Evolutionary conservation across 169 alveolate species (phyloP).

Genomic region (Theileria orientalis): DNA sequence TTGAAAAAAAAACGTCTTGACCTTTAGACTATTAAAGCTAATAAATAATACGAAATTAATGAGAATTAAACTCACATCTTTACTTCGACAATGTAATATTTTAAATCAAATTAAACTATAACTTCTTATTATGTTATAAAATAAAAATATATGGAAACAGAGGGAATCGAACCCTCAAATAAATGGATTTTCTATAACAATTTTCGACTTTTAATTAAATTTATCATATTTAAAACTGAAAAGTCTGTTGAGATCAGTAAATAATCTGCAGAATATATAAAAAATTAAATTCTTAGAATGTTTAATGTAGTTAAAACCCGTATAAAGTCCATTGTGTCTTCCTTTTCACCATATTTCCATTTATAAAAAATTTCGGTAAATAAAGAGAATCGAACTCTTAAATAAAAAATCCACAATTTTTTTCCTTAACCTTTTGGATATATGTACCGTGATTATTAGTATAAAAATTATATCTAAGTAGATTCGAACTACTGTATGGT

Average conservation of each 20-base stretch:
- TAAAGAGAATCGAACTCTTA: slow-evolving; percentile 48
- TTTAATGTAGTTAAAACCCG: no score
- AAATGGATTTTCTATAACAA: slow-evolving; percentile 41
- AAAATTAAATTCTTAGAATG: slow-evolving; percentile 8
- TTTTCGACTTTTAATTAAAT: slow-evolving; percentile 6
- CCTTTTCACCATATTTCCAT: slow-evolving; percentile 54
- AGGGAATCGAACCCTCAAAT: slow-evolving; percentile 54
- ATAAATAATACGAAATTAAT: slow-evolving; percentile 1
- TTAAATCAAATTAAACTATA: slow-evolving; percentile 34
- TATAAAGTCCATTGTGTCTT: slow-evolving; percentile 51
- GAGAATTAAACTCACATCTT: slow-evolving; percentile 36
- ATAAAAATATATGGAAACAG: slow-evolving; percentile 7
- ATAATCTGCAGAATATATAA: not conserved
- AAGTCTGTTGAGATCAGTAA: not conserved
- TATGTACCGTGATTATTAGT: slow-evolving; percentile 31
- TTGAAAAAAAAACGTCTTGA: slow-evolving; percentile 29
- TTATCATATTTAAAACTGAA: not conserved
- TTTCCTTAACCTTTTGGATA: slow-evolving; percentile 58
- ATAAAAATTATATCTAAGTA: slow-evolving; percentile 13
- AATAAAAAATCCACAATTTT: slow-evolving; percentile 45
- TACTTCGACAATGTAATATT: slow-evolving; percentile 53
- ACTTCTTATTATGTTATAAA: slow-evolving; percentile 1
- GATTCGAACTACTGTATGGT: slow-evolving; percentile 37
- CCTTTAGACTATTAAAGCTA: slow-evolving; percentile 19
- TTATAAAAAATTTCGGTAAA: slow-evolving; percentile 20